A percentile compares a stretch with the other conserved stretches of the same genome.
These are phyloP conservation scores for Botryotinia calthae DNA, from an alignment of 2,329 filamentous ascomycete species.

Conservation along the genomic window DNA sequence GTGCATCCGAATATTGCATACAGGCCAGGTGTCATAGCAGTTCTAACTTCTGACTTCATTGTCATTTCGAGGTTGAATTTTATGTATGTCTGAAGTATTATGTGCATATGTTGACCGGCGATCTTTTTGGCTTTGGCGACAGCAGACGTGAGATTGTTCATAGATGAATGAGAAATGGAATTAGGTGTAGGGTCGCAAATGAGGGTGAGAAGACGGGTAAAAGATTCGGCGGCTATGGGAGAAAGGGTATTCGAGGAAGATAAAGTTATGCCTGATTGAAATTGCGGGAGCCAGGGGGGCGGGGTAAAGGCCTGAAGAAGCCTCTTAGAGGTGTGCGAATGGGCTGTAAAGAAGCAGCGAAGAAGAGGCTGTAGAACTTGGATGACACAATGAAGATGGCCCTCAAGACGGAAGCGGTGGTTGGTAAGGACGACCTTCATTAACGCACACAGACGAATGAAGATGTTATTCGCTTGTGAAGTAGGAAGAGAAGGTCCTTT, in stretches of 20 bases:
- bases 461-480: slow-evolving; percentile 32
- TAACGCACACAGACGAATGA: slow-evolving; percentile 47
- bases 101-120: slow-evolving; percentile 60
- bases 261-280: slow-evolving; percentile 31
- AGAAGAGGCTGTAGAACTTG: slow-evolving; percentile 56
- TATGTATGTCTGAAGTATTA: slow-evolving; percentile 58
- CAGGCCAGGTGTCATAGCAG: slow-evolving; percentile 56
- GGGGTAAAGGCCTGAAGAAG: slow-evolving; percentile 31
- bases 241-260: slow-evolving; percentile 40
- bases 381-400: slow-evolving; percentile 59
- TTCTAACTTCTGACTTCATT: slow-evolving; percentile 51
- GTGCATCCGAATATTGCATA: slow-evolving; percentile 50
- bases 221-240: slow-evolving; percentile 46
- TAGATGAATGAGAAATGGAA: slow-evolving; percentile 47
- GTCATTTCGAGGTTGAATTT: slow-evolving; percentile 58
- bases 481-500: slow-evolving; percentile 29
- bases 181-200: slow-evolving; percentile 59
- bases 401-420: slow-evolving; percentile 59
- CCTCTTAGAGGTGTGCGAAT: slow-evolving; percentile 33
- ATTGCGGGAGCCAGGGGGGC: slow-evolving; percentile 41
- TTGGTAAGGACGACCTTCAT: slow-evolving; percentile 57
- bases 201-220: slow-evolving; percentile 48
- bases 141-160: slow-evolving; percentile 54
- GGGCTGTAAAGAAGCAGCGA: slow-evolving; percentile 48
- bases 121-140: slow-evolving; percentile 60